These are phyloP conservation scores for Ambrosia artemisiifolia DNA, from an alignment of 129 eudicot genomes.

Conservation along the genomic window DNA sequence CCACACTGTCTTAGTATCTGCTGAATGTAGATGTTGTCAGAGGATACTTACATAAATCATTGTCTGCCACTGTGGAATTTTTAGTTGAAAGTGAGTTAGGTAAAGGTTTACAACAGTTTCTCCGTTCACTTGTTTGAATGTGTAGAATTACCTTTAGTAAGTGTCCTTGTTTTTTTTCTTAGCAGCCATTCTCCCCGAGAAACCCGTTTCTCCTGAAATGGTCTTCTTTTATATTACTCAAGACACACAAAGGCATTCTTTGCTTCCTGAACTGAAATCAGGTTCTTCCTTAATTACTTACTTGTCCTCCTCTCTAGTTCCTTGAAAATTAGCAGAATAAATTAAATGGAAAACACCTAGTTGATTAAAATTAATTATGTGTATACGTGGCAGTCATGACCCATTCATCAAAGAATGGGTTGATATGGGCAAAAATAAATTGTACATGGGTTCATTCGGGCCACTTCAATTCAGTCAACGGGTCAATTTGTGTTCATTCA, in stretches of 20 bases:
- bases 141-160: neutral
- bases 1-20: constrained; percentile 55
- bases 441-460: no score
- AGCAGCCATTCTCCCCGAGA: constrained; percentile 52
- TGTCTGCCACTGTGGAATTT: constrained; percentile 71
- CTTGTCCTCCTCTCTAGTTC: constrained; percentile 10
- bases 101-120: constrained; percentile 13
- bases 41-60: constrained; percentile 72
- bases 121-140: constrained; percentile 4
- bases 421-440: no score
- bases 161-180: constrained; percentile 8
- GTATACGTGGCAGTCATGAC: no score
- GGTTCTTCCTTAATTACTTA: constrained; percentile 44
- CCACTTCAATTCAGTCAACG: no score
- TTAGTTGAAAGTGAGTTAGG: constrained; percentile 71
- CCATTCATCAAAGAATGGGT: no score
- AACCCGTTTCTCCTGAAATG: constrained; percentile 67
- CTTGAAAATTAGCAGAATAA: neutral
- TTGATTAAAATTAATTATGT: neutral
- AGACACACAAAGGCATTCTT: constrained; percentile 75
- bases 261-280: constrained; percentile 81
- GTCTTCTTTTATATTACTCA: constrained; percentile 83
- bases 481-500: no score
- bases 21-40: constrained; percentile 58
- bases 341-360: neutral